A percentile compares a stretch with the other conserved stretches of the same genome.
phyloP scores from a whole-genome alignment of 2,329 filamentous ascomycete genomes.

The Remersonia thermophila region DNA sequence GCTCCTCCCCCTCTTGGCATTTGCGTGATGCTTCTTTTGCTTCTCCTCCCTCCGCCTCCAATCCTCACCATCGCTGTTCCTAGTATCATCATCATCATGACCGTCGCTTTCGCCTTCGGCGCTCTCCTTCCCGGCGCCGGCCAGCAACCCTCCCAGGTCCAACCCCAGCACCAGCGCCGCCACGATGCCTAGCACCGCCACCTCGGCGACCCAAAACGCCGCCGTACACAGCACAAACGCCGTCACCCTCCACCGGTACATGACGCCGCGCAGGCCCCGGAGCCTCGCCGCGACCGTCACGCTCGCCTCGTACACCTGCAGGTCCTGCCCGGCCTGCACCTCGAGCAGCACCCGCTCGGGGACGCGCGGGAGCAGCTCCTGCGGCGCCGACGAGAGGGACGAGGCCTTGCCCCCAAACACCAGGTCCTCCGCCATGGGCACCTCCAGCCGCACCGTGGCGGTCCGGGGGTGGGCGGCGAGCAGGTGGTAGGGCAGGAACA shows the following conservation, averaged over 20 bases:
- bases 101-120: slow-evolving; percentile 1
- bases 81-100: too few relatives aligned
- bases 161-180: slow-evolving; percentile 42
- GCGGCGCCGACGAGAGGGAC: neutral
- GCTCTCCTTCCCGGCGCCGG: neutral
- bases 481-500: slow-evolving; percentile 58
- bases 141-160: slow-evolving; percentile 1
- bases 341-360: slow-evolving; percentile 45
- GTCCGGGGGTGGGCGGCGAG: slow-evolving; percentile 41
- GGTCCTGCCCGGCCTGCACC: slow-evolving; percentile 51
- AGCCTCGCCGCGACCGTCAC: slow-evolving; percentile 65
- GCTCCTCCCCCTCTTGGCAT: too few relatives aligned
- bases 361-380: slow-evolving; percentile 21
- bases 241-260: slow-evolving; percentile 69
- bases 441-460: slow-evolving; percentile 50
- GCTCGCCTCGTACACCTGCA: slow-evolving; percentile 64
- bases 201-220: slow-evolving; percentile 66
- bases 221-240: slow-evolving; percentile 57
- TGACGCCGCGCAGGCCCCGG: slow-evolving; percentile 65
- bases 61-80: too few relatives aligned
- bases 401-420: slow-evolving; percentile 35
- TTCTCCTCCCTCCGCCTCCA: too few relatives aligned
- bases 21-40: neutral
- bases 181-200: slow-evolving; percentile 51
- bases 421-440: slow-evolving; percentile 63